phyloP scores from a whole-genome alignment of 73 alveolate genomes.

The Uronychia binucleata region DNA sequence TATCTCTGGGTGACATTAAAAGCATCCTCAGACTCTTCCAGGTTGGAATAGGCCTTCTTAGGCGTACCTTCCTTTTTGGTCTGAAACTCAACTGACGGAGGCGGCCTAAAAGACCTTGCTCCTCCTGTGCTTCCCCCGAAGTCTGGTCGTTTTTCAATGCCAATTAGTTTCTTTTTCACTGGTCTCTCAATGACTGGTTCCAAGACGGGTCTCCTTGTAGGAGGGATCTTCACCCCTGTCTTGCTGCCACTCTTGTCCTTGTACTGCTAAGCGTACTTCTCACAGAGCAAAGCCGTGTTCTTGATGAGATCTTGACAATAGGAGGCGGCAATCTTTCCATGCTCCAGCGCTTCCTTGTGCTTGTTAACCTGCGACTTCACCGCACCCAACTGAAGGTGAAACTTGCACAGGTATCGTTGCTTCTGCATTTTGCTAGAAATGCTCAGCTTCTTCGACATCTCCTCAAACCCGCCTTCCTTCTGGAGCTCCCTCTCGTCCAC shows the following conservation, averaged over 20 bases:
- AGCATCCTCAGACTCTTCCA: too few species aligned
- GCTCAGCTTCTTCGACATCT: constrained; percentile 10
- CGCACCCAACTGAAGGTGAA: constrained; percentile 87
- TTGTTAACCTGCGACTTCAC: constrained; percentile 76
- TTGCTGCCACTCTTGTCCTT: neutral
- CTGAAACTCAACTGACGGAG: neutral
- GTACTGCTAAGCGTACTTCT: constrained; percentile 3
- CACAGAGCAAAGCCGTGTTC: constrained; percentile 34
- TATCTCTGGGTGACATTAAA: neutral
- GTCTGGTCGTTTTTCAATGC: neutral
- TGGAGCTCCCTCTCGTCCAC: constrained; percentile 22
- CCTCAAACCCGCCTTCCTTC: neutral
- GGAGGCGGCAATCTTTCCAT: constrained; percentile 83
- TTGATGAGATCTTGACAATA: constrained; percentile 73
- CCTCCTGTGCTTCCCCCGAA: neutral
- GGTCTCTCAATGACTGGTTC: neutral
- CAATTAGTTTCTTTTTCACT: neutral
- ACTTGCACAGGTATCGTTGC: constrained; percentile 73
- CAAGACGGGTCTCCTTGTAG: neutral
- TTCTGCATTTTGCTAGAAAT: constrained; percentile 57
- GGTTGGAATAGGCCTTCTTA: too few species aligned
- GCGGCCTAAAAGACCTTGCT: neutral
- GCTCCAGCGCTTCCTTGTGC: constrained; percentile 81
- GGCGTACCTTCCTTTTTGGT: neutral
- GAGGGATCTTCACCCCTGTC: neutral